Conservation (phyloP, 805 yeast genomes). For the Ogataea parapolymorpha region DNA sequence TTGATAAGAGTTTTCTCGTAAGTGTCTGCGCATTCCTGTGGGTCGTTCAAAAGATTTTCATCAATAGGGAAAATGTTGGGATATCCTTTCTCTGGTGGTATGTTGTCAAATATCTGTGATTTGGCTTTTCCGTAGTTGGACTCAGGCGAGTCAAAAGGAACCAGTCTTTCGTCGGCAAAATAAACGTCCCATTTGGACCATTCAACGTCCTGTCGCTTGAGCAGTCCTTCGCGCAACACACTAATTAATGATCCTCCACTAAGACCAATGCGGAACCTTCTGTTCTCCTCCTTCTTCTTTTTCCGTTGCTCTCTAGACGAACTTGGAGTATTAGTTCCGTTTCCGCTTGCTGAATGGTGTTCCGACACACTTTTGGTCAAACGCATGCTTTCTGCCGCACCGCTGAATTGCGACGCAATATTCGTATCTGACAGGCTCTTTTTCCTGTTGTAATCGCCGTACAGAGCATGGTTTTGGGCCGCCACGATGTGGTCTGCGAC, state of each 20-base stretch:
- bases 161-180: constrained; percentile 94
- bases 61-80: constrained; percentile 86
- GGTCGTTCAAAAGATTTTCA: constrained; percentile 67
- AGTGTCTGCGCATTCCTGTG: constrained; percentile 90
- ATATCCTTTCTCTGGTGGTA: constrained; percentile 45
- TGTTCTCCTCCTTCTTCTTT: constrained; percentile 53
- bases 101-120: constrained; percentile 70
- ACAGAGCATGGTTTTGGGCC: constrained; percentile 75
- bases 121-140: constrained; percentile 91
- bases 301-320: constrained; percentile 35
- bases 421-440: constrained; percentile 9
- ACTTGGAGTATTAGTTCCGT: constrained; percentile 8
- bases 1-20: constrained; percentile 84
- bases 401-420: background rate
- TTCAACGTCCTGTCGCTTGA: constrained; percentile 63
- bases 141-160: constrained; percentile 77
- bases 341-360: constrained; percentile 13
- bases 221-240: constrained; percentile 81
- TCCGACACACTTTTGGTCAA: constrained; percentile 6
- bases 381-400: background rate
- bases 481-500: constrained; percentile 92
- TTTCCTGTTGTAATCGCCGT: constrained; percentile 26
- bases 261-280: constrained; percentile 83
- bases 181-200: constrained; percentile 96
- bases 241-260: constrained; percentile 91